Conservation (phyloP, 257 asterid species). For the Cinchona pubescens region DNA sequence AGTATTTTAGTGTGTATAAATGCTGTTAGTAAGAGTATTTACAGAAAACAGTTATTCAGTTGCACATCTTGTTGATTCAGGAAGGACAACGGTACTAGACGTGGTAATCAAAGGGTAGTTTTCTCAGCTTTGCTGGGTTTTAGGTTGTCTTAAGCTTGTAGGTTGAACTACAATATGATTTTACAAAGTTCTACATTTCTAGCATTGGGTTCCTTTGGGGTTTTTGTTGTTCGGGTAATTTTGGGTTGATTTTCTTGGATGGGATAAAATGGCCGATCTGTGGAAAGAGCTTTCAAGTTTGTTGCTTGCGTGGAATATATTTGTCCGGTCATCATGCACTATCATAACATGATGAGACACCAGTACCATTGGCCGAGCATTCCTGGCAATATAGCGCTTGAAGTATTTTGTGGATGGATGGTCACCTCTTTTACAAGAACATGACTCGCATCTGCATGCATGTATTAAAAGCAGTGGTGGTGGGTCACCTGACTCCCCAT, state of each 20-base stretch:
- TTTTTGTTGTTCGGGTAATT: neutral
- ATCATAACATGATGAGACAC: neutral
- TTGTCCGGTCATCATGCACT: neutral
- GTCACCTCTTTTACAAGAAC: conserved; percentile 6
- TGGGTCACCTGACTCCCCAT: conserved; percentile 7
- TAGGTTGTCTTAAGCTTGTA: neutral
- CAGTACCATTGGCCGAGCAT: conserved; percentile 17
- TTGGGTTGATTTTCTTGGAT: neutral
- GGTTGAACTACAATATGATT: neutral
- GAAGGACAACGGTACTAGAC: neutral
- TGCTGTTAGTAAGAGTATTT: neutral
- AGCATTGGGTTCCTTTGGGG: neutral
- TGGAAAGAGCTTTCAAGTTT: neutral
- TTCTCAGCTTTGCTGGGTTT: neutral
- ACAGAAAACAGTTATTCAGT: neutral
- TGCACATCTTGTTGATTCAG: neutral
- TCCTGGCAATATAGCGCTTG: neutral
- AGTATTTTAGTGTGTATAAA: neutral
- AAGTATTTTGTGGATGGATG: conserved; percentile 4
- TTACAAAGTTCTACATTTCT: neutral
- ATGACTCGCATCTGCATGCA: neutral
- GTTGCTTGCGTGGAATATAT: neutral
- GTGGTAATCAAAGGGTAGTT: neutral
- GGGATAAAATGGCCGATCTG: neutral
- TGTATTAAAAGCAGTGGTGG: conserved; percentile 5